Evolutionary conservation across 1,284 basidiomycete species (phyloP), one percentile per base, ranked within the genome.

Genomic region (Puccinia triticina): DNA sequence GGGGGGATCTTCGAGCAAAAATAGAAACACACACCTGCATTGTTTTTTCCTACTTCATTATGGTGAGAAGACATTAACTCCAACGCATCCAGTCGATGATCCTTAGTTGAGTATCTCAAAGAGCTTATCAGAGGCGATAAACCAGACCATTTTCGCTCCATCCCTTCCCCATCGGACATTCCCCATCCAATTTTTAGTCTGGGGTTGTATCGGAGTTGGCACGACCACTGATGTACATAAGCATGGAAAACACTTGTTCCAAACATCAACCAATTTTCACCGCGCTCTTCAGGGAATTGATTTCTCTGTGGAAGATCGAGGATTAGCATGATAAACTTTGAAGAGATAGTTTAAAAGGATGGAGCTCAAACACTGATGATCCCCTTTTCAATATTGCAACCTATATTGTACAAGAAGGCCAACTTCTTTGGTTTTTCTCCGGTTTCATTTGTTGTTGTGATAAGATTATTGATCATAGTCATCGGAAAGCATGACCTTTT

Each of bases 201-300:
- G 12, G 76, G 76, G 32, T 73, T 53, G 43, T 66, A 77, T 10
- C 21, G 18, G 1, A 46, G 34, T 46, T 77, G 76, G 26, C 76
- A 77, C 7, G 76, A n/a, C 76, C 76, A 77, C 37, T 77, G 76
- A 59, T 77, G 76, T 29, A 77, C 76, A 77, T n/a, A 77, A 8
- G 76, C 76, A n/a, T 77, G 76, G 26, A 77, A 77, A n/a, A 59
- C 48, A 48, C 46, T 34, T 3, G 76, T 77, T 23, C 59, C 76
- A 61, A 77, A 77, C 8, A 48, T 61, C 34, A 78, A 48, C 32
- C 21, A 61, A 5, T 55, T 71, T 21, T 21, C n/a, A 7, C n/a
- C 43, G 34, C 37, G 67, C 48, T 71, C 10, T n/a, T 71, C 67
- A 43, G 26, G 7, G 14, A 46, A 46, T 46, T 8, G 14, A 46